Conservation (phyloP, 257 asterid genomes). For the Solanum appendiculatum region DNA sequence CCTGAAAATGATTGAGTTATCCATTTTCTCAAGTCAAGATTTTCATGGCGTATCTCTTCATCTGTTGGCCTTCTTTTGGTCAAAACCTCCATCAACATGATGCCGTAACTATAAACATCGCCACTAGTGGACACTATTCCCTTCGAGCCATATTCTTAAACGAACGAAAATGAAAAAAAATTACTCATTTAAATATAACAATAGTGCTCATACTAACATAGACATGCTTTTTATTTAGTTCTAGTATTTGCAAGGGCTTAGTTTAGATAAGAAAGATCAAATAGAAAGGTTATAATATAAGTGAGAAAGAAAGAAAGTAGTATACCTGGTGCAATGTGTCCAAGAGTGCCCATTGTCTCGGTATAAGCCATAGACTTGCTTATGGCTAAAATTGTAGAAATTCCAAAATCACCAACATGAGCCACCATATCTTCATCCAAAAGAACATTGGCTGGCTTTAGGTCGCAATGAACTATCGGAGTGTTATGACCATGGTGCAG, state of each 20-base stretch:
- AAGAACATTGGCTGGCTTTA: constrained; percentile 23
- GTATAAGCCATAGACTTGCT: constrained; percentile 4
- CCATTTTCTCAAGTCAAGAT: constrained; percentile 13
- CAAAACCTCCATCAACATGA: constrained; percentile 18
- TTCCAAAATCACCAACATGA: constrained; percentile 15
- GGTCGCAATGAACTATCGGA: constrained; percentile 27
- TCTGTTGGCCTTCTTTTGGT: constrained; percentile 16
- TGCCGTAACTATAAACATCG: constrained; percentile 24
- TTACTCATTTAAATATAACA: neutral
- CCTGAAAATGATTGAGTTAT: neutral
- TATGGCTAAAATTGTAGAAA: constrained; percentile 12
- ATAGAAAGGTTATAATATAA: neutral
- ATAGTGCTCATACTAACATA: neutral
- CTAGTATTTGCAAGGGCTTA: neutral
- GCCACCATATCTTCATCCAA: constrained; percentile 21
- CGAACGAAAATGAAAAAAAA: neutral
- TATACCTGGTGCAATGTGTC: constrained; percentile 31
- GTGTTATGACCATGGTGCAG: constrained; percentile 17
- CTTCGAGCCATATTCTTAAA: constrained; percentile 20
- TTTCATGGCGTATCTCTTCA: constrained; percentile 3
- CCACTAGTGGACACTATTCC: constrained; percentile 18
- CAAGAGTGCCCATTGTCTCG: constrained; percentile 21
- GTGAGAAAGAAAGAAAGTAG: neutral
- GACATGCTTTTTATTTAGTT: neutral
- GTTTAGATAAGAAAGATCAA: neutral